Base-by-base conservation (phyloP, 2,329 filamentous ascomycete genomes). In the Cladosporium sphaerospermum region DNA sequence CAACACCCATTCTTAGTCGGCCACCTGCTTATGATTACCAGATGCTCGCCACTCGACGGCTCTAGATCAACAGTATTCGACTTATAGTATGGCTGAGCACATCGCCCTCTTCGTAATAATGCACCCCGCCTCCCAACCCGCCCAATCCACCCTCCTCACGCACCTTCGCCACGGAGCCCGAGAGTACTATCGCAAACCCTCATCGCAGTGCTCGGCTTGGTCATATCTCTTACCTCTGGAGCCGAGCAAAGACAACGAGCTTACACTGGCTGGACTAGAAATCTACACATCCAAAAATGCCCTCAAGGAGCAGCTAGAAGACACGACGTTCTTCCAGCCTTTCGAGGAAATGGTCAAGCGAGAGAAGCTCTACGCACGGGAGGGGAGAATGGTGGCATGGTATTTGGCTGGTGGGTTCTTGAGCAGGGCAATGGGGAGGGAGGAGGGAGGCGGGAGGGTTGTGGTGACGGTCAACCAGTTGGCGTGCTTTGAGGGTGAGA, bases 41-140 rank as follows among this genome's bases (percentile, higher is more conserved):
- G 23, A 28, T 7, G 1, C 23, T 28, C 23, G 23, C 23, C 4
- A 28, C 23, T 2, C 5, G 23, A 28, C 23, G 5, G 23, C 7
- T 28, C 23, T 7, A 5, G 3, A 28, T 3, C 23, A 28, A 28
- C 4, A 7, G 1, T 5, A 28, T 7, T 4, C 23, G 7, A 28
- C 7, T 7, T 1, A 14, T 31, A 51, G 3, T 13, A 57, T 56
- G 56, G 43, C 43, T 31, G 54, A 57, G 41, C 48, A 55, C 45
- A 58, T 65, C 16, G 62, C 62, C 1, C 56, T 65, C 3, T 50
- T 64, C 7, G 63, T 62, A 28, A 59, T 53, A 3, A 53, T 65
- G 45, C 53, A 63, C 39, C 62, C 61, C 28, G 56, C 57, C 3
- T 60, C 61, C 1, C 3, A 33, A 13, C 49, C 56, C 31, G 62